Evolutionary conservation across 192 early-diverging fungal genomes (phyloP), one percentile per base, ranked within the genome.

Genomic region (Rhizophagus sp.): DNA sequence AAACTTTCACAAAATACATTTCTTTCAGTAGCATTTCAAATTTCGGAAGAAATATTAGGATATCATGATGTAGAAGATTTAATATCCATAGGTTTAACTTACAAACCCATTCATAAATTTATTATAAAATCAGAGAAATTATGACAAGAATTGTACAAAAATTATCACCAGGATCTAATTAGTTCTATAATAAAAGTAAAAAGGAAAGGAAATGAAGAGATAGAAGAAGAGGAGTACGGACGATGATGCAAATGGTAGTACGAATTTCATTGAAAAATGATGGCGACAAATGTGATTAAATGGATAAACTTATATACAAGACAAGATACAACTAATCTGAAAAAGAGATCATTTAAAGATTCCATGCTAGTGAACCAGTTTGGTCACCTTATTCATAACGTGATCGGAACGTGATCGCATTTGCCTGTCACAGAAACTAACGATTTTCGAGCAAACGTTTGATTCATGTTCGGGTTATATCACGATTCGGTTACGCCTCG

Each of bases 1-100:
- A 75, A 75, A 75, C 74, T 75, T 62, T 9, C 49, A 22, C 74
- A 39, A 66, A 76, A 76, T 47, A 76, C 75, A 47, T 76, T 76
- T 47, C 15, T 76, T 30, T 63, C 75, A 65, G 62, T 76, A 13
- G 75, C 63, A 22, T 41, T 44, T 65, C 17, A 76, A 76, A 30
- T 76, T 47, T 41, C 75, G 4, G 63, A 76, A 76, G 62, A 65
- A 47, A 76, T 66, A 49, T 66, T 76, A 25, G 30, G 34, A 39
- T 63, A 65, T 44, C 44, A 66, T 19, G 75, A 76, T n/a, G 62
- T 76, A 10, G 75, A 76, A 65, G 63, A 76, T 47, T 39, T 76
- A 7, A 65, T 76, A 6, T 52, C 75, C 7, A 63, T 76, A 27
- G 49, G 39, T 66, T 47, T 76, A 27, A 76, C 75, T 4, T 76